phyloP scores from a whole-genome alignment of 169 alveolate species.

The Plasmodium ovale region DNA sequence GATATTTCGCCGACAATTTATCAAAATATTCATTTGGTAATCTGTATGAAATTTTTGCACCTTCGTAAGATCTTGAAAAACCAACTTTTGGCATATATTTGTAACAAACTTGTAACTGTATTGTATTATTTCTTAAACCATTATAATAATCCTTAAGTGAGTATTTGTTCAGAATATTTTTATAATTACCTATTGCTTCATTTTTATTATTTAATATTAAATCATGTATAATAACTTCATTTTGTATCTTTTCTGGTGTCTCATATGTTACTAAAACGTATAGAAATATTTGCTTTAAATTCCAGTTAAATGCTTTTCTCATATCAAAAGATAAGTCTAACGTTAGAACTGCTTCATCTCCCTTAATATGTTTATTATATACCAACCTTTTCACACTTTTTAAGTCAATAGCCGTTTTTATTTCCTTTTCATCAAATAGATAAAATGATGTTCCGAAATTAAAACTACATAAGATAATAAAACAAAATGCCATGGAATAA shows the following conservation, averaged over 20 bases:
- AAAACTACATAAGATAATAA: constrained; percentile 24
- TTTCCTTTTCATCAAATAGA: constrained; percentile 59
- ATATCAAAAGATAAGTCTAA: constrained; percentile 71
- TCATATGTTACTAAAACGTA: constrained; percentile 74
- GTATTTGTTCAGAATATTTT: constrained; percentile 53
- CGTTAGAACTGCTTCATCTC: constrained; percentile 67
- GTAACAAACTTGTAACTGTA: constrained; percentile 56
- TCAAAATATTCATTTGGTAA: constrained; percentile 68
- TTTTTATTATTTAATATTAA: constrained; percentile 31
- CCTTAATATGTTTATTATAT: constrained; percentile 59
- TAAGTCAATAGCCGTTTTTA: constrained; percentile 32
- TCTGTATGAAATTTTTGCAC: constrained; percentile 46
- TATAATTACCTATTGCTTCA: constrained; percentile 15
- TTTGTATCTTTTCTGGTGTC: constrained; percentile 40
- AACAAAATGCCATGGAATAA: constrained; percentile 74
- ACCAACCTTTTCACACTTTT: constrained; percentile 59
- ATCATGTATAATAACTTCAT: constrained; percentile 71
- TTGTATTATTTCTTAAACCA: constrained; percentile 68
- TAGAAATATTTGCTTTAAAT: constrained; percentile 58
- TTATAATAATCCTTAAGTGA: constrained; percentile 71
- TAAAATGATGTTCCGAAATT: constrained; percentile 74
- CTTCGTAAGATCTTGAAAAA: constrained; percentile 51
- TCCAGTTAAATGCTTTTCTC: constrained; percentile 76
- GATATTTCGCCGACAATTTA: constrained; percentile 36
- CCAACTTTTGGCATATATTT: constrained; percentile 74